Evolutionary conservation across 441 rosid genomes (phyloP), one percentile per base, ranked within the genome.

Genomic region (Codiaeum variegatum): DNA sequence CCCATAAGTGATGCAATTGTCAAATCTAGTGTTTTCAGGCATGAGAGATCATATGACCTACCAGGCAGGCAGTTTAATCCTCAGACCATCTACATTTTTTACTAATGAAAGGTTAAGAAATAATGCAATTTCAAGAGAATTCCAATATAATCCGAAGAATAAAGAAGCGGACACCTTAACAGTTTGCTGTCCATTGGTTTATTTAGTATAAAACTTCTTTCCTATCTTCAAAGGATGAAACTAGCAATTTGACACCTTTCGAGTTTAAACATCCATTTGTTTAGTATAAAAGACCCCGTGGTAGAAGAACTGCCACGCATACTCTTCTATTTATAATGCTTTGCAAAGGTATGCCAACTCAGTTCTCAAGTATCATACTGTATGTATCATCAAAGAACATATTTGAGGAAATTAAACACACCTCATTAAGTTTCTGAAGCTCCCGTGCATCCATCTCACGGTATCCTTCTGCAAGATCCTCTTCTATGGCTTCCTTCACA

Each of bases 371-470:
- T 61, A 15, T 7, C 40, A 16, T 31, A 36, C 21, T 26, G 23
- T 49, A 59, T 56, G 59, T 10, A 38, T 19, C 13, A 51, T 42
- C 36, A 26, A 31, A 38, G 10, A 15, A 46, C 44, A 77, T 82
- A 68, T 3, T 18, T 15, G 11, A 71, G 71, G 52, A 63, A 44
- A 76, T 59, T 36, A 70, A 52, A 15, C 62, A 40, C 75, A 90
- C 99, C 93, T 80, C 78, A 59, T 69, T 76, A 51, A 91, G 87
- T 85, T 77, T 89, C 42, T 26, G 21, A 66, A 93, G 87, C 78
- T 93, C 99, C 47, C 96, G 86, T 65, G 86, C 87, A 69, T 91
- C 98, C 86, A 90, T 86, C 38, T 82, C 94, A 18, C 97, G 92
- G 76, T 93, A 90, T 76, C 98, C 99, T 49, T 90, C 90, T 9